These are phyloP conservation scores for Sanghuangporus baumii DNA, from an alignment of 1,284 basidiomycete genomes.

Conservation along the genomic window DNA sequence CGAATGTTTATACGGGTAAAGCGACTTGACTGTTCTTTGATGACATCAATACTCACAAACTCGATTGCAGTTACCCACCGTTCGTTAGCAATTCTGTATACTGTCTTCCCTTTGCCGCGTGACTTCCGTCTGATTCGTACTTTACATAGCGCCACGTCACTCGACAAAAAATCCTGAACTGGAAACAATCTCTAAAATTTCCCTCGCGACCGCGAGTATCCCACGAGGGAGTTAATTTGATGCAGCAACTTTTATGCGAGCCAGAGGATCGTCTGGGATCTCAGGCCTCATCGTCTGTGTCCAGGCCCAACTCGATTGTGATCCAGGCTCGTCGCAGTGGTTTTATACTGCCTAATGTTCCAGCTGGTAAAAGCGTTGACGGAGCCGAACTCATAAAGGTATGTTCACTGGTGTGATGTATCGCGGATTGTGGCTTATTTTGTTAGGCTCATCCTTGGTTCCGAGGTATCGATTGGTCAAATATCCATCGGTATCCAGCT, in stretches of 20 bases:
- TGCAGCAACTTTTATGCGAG: slow-evolving; percentile 87
- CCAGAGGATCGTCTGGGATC: slow-evolving; percentile 90
- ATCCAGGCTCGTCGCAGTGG: slow-evolving; percentile 69
- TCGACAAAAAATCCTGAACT: slow-evolving; percentile 89
- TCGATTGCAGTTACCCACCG: slow-evolving; percentile 73
- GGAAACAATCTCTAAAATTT: slow-evolving; percentile 85
- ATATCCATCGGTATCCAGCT: slow-evolving; percentile 73
- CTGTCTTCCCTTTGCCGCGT: slow-evolving; percentile 12
- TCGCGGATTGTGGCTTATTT: not conserved
- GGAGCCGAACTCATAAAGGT: slow-evolving; percentile 88
- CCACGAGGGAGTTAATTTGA: slow-evolving; percentile 80
- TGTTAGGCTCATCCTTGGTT: slow-evolving; percentile 81
- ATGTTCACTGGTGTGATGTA: slow-evolving; percentile 20
- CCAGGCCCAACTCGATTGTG: slow-evolving; percentile 72
- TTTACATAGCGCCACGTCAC: slow-evolving; percentile 73
- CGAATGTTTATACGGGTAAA: slow-evolving; percentile 81
- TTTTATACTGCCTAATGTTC: slow-evolving; percentile 50
- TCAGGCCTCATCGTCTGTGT: slow-evolving; percentile 59
- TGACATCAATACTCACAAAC: slow-evolving; percentile 19
- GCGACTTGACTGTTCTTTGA: slow-evolving; percentile 27
- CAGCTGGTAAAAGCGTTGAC: slow-evolving; percentile 51
- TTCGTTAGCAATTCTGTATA: slow-evolving; percentile 87
- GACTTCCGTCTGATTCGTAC: not conserved
- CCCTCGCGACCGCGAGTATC: slow-evolving; percentile 81
- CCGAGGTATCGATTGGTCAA: slow-evolving; percentile 77